A percentile compares a stretch with the other conserved stretches of the same genome.
Evolutionary conservation across 148 eudicot species (phyloP).

Genomic region (Cornus kousa): DNA sequence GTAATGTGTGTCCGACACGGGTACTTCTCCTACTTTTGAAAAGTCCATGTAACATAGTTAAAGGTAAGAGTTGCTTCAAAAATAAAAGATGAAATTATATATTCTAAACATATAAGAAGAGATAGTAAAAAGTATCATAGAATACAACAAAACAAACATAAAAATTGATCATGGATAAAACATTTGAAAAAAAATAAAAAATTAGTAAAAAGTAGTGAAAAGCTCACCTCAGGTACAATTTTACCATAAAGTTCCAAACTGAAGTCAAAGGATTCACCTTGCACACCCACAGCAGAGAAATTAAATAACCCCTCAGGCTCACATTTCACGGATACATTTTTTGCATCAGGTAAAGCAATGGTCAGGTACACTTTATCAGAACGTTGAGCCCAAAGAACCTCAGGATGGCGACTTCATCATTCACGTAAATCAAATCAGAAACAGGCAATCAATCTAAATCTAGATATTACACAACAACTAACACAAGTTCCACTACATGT

Average conservation of each 20-base stretch:
- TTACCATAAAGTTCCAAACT: slow-evolving; percentile 63
- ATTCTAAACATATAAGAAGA: background rate
- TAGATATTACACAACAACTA: background rate
- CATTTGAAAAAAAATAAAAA: background rate
- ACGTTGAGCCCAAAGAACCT: slow-evolving; percentile 89
- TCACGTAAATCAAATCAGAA: background rate
- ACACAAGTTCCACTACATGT: too few species aligned
- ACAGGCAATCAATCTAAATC: background rate
- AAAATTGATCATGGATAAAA: background rate
- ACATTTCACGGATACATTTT: slow-evolving; percentile 61
- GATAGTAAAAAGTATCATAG: background rate
- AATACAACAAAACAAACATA: background rate
- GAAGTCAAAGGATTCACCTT: slow-evolving; percentile 57
- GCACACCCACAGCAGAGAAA: slow-evolving; percentile 64
- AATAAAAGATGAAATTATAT: background rate
- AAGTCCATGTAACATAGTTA: background rate
- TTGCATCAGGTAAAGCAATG: slow-evolving; percentile 76
- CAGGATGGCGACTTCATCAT: slow-evolving; percentile 60
- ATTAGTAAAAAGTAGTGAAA: background rate
- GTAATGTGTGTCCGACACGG: too few species aligned
- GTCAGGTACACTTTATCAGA: slow-evolving; percentile 72
- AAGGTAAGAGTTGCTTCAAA: background rate
- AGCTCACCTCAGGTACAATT: slow-evolving; percentile 64
- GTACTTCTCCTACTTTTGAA: too few species aligned
- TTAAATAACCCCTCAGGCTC: slow-evolving; percentile 66